Evolutionary conservation across 2,329 filamentous ascomycete species (phyloP), one percentile per base, ranked within the genome.

Genomic region (Hawksworthiomyces lignivorus): DNA sequence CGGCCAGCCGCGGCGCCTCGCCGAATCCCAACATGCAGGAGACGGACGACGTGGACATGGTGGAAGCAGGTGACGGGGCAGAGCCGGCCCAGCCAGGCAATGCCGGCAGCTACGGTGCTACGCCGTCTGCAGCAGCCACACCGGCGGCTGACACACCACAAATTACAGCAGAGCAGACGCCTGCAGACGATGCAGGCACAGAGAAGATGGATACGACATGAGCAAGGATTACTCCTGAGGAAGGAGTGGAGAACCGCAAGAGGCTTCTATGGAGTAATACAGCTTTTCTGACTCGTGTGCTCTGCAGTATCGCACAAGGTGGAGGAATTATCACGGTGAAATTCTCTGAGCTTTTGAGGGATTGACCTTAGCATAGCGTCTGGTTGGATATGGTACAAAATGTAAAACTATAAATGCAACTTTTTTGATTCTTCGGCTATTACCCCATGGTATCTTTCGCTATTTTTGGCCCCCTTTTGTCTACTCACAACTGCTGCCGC

Each of bases 171-270:
- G 24, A 26, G 24, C 24, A 12, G 24, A 10, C 33, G 24, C 18
- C 22, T 19, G 35, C 17, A 7, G 26, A 17, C 24, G 39, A 66
- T 62, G 17, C 62, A 78, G 36, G 70, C 31, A 63, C 57, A 28
- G 57, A 83, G 50, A 74, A 68, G 54, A 87, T 87, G 83, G 83
- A 87, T 65, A 85, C 65, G 52, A 71, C 63, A 11, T 63, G n/a
- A n/a, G n/a, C n/a, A n/a, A n/a, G n/a, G n/a, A n/a, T n/a, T n/a
- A n/a, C n/a, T n/a, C n/a, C n/a, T n/a, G n/a, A n/a, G n/a, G n/a
- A n/a, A n/a, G n/a, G n/a, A n/a, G n/a, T n/a, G n/a, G n/a, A n/a
- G n/a, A n/a, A n/a, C n/a, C n/a, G n/a, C n/a, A n/a, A n/a, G n/a
- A n/a, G n/a, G n/a, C n/a, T n/a, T n/a, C n/a, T n/a, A n/a, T n/a